Evolutionary conservation across 495 filamentous ascomycete species (phyloP), one percentile per base, ranked within the genome.

Genomic region (Pyrenopolyporus hunteri): DNA sequence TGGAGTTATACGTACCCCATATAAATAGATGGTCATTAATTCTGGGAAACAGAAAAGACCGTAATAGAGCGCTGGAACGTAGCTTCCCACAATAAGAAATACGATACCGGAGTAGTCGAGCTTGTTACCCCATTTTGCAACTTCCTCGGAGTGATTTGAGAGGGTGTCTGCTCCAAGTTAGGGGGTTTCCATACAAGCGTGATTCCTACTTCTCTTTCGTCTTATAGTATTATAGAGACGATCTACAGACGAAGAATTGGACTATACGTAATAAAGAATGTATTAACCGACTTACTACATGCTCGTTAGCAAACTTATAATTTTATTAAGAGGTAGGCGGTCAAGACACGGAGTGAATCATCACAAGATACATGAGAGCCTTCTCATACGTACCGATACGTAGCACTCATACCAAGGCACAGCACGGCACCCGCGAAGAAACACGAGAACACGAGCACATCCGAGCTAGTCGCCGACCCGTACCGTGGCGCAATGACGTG

Each of bases 51-150:
- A 90, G 66, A 83, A 88, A 67, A 96, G 91, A 2, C 89, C 93
- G 70, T 96, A 98, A 76, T 89, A 95, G 51, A 97, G 72, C 40
- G 88, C 87, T 2, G 93, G 91, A 14, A 96, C 83, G 67, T 89
- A 95, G 70, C 88, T 92, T 28, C 93, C 92, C 60, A 90, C 87
- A 58, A 96, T 97, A 60, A 97, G 75, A 45, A 88, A 82, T 25
- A 97, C 88, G 69, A 97, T 98, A 7, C 93, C 93, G 11, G 93
- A 82, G 70, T 97, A 96, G 70, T 98, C 93, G 26, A 98, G 80
- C 70, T 82, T 82, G 44, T 82, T 82, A 26, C 79, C 78, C 76
- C 76, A 79, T 44, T 65, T 74, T 16, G 75, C 73, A 8, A 80
- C 77, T 10, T 59, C 58, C 29, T 66, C 59, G 16, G 67, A 73